Evolutionary conservation across 495 filamentous ascomycete genomes (phyloP).

Genomic region (Talaromyces trachyspermus): DNA sequence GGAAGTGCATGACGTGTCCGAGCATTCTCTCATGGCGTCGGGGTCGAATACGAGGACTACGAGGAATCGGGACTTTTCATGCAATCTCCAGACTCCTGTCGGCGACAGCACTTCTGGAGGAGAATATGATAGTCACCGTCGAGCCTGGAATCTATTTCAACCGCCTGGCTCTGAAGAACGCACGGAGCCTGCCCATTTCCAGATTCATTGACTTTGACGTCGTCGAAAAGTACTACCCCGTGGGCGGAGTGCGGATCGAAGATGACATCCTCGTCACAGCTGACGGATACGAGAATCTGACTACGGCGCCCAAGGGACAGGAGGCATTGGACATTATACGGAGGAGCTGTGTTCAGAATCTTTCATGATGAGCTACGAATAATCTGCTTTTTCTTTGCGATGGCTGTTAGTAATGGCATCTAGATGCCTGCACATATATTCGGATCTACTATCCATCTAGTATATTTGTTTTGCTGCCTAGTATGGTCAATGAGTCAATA

Average conservation of each 20-base stretch:
- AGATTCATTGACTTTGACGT: slow-evolving; percentile 67
- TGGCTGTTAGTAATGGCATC: not conserved
- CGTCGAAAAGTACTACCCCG: slow-evolving; percentile 61
- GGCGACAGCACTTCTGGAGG: slow-evolving; percentile 46
- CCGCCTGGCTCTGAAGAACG: slow-evolving; percentile 75
- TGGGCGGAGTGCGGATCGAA: slow-evolving; percentile 89
- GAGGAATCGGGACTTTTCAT: slow-evolving; percentile 1
- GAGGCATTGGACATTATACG: slow-evolving; percentile 58
- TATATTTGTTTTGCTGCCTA: too few relatives aligned
- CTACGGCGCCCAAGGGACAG: slow-evolving; percentile 71
- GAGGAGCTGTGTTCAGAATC: slow-evolving; percentile 1
- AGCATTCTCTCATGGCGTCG: slow-evolving; percentile 36
- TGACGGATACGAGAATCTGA: slow-evolving; percentile 74
- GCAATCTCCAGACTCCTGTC: slow-evolving; percentile 23
- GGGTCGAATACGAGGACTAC: slow-evolving; percentile 15
- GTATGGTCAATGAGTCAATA: too few relatives aligned
- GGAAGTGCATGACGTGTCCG: slow-evolving; percentile 79
- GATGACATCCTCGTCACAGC: slow-evolving; percentile 81
- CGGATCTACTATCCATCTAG: too few relatives aligned
- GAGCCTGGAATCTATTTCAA: slow-evolving; percentile 93
- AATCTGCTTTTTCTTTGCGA: not conserved
- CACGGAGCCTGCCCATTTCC: slow-evolving; percentile 53
- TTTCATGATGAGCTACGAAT: not conserved
- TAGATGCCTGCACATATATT: not conserved
- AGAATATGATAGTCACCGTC: slow-evolving; percentile 75